Base-by-base conservation (phyloP, 78 protist species). In the slime mould (Dictyostelium discoideum) region DNA sequence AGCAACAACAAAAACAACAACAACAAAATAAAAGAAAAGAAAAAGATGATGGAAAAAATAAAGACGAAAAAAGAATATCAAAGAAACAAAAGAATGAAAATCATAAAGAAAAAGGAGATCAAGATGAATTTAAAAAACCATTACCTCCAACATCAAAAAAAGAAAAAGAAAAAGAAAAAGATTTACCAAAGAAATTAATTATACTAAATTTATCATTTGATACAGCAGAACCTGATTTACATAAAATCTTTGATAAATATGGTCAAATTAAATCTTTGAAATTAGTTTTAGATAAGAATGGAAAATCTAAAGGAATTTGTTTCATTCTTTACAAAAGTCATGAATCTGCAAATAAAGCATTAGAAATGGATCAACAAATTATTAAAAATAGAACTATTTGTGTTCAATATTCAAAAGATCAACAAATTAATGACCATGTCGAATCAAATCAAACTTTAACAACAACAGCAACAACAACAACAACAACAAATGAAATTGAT, bases 251-350 rank as follows among this genome's bases (percentile, higher is more conserved):
- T 69, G 73, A 48, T 16, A 9, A 20, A 11, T 48, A 65, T 82
- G 87, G 88, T n/a, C 73, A 90, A 16, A 42, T 90, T 37, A 74
- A 83, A n/a, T 8, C 18, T 18, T 20, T 22, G 9, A 42, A 32
- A 13, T 13, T 90, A 1, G 57, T 82, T 16, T 48, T 32, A 3
- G 95, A 90, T 13, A 63, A 42, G 16, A 82, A 44, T 29, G 95
- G 95, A 29, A 63, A 83, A 22, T 90, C 95, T 1, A 90, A 90
- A 54, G 95, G 95, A 57, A 72, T 82, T 18, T 80, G 78, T 5
- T 90, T 90, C 48, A 46, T 82, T 14, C 76, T 69, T n/a, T 90
- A 26, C 8, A 72, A 63, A 11, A 11, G 0, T 10, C 10, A 24
- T 24, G 84, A 44, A 18, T 9, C 18, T 24, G 87, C 95, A 4